phyloP scores from a whole-genome alignment of 2,329 filamentous ascomycete genomes.

The Ophiostoma sp. region DNA sequence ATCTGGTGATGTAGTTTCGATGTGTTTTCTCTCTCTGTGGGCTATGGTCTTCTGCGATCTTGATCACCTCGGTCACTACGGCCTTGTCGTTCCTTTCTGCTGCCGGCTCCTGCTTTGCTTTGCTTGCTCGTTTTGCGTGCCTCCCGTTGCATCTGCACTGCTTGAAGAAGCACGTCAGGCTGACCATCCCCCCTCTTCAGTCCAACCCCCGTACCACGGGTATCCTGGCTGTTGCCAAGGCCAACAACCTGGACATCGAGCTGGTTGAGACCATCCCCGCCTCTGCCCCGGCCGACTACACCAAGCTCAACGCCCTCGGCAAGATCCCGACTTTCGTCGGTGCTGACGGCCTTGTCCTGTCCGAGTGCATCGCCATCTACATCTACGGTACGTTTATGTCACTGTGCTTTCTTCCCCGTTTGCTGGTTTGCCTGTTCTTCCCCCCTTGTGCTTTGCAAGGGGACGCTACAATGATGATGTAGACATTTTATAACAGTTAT shows the following conservation, averaged over 20 bases:
- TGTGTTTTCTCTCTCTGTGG: neutral
- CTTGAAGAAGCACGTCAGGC: conserved; percentile 21
- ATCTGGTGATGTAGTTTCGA: neutral
- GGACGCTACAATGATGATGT: conserved; percentile 58
- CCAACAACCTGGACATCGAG: conserved; percentile 90
- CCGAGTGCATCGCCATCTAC: conserved; percentile 88
- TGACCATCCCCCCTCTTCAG: conserved; percentile 44
- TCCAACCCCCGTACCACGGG: conserved; percentile 83
- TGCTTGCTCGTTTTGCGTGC: conserved; percentile 17
- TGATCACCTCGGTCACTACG: neutral
- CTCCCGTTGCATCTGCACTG: conserved; percentile 5
- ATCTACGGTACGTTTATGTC: conserved; percentile 78
- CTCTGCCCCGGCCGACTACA: conserved; percentile 69
- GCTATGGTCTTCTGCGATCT: neutral
- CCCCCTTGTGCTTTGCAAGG: conserved; percentile 6
- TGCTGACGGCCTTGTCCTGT: conserved; percentile 82
- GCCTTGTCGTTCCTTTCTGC: neutral
- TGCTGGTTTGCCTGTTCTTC: neutral
- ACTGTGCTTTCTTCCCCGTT: conserved; percentile 19
- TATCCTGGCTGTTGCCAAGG: conserved; percentile 92
- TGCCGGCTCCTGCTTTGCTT: neutral
- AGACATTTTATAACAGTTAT: conserved; percentile 85
- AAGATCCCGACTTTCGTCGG: conserved; percentile 92
- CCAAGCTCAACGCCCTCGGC: conserved; percentile 78
- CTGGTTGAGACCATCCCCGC: conserved; percentile 64